phyloP scores from a whole-genome alignment of 2,329 filamentous ascomycete genomes.

The Sordariomycetes sp. region DNA sequence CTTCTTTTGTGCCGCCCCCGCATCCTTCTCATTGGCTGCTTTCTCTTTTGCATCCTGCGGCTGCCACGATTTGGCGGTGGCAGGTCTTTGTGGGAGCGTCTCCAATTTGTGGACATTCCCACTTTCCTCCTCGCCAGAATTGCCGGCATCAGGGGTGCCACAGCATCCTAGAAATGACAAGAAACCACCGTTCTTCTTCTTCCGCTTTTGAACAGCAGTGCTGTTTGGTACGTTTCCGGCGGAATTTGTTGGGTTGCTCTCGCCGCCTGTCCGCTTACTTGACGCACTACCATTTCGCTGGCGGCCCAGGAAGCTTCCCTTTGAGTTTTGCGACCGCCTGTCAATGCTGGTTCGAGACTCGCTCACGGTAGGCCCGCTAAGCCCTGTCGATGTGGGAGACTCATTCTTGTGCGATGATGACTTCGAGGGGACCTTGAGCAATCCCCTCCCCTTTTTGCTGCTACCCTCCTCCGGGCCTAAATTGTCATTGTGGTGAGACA shows the following conservation, averaged over 20 bases:
- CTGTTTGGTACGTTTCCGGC: constrained; percentile 40
- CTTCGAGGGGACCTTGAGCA: constrained; percentile 51
- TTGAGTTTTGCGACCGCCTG: constrained; percentile 56
- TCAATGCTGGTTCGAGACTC: constrained; percentile 54
- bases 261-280: constrained; percentile 51
- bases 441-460: constrained; percentile 39
- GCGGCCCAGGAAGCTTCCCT: constrained; percentile 52
- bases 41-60: constrained; percentile 38
- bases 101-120: constrained; percentile 50
- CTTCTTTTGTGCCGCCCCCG: constrained; percentile 33
- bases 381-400: constrained; percentile 48
- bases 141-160: constrained; percentile 50
- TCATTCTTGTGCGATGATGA: constrained; percentile 51
- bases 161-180: constrained; percentile 59
- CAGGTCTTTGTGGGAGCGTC: constrained; percentile 43
- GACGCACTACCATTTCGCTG: constrained; percentile 59
- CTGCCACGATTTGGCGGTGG: constrained; percentile 44
- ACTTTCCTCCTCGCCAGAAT: constrained; percentile 38
- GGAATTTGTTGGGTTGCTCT: constrained; percentile 41
- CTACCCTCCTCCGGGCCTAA: constrained; percentile 30
- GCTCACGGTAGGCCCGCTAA: constrained; percentile 50
- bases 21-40: constrained; percentile 40
- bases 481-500: constrained; percentile 33
- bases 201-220: constrained; percentile 38
- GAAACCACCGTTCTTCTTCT: constrained; percentile 47